Percentiles rank a stretch among this genome's conserved stretches.
Conservation (phyloP, 768 basidiomycete genomes). For the Lactarius psammicola region DNA sequence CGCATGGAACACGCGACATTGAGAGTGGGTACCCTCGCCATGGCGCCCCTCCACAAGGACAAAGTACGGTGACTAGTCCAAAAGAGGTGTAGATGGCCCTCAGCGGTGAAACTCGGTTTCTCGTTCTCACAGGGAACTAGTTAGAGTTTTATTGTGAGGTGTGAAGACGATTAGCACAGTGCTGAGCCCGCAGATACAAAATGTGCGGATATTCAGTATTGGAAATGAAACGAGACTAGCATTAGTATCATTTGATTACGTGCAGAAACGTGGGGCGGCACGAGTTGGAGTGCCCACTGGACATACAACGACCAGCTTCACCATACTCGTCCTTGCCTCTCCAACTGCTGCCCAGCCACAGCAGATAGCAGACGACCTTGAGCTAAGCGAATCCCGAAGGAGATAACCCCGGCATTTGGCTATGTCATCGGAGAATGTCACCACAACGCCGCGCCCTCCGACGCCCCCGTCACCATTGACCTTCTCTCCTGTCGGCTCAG, state of each 20-base stretch:
- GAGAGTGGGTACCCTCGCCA: too few species aligned
- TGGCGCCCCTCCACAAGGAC: too few species aligned
- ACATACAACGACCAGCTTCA: not conserved
- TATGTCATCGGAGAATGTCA: not conserved
- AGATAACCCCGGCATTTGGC: not conserved
- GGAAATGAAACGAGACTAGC: too few species aligned
- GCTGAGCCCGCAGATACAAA: too few species aligned
- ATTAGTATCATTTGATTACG: not conserved
- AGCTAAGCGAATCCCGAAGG: not conserved
- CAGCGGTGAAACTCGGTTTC: too few species aligned
- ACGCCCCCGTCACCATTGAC: not conserved
- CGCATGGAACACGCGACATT: too few species aligned
- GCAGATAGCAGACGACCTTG: not conserved
- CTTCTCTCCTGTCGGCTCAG: slow-evolving; percentile 1
- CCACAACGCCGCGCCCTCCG: not conserved
- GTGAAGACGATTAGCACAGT: too few species aligned
- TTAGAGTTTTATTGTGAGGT: too few species aligned
- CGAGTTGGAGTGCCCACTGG: not conserved
- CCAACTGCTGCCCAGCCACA: not conserved
- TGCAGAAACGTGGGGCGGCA: not conserved
- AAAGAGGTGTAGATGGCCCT: too few species aligned
- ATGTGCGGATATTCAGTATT: too few species aligned
- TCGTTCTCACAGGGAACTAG: too few species aligned
- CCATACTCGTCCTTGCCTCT: not conserved
- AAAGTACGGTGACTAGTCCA: too few species aligned